Evolutionary conservation across 208 protist genomes (phyloP), one percentile per base, ranked within the genome.

Genomic region (Herpetomonas tarakana): DNA sequence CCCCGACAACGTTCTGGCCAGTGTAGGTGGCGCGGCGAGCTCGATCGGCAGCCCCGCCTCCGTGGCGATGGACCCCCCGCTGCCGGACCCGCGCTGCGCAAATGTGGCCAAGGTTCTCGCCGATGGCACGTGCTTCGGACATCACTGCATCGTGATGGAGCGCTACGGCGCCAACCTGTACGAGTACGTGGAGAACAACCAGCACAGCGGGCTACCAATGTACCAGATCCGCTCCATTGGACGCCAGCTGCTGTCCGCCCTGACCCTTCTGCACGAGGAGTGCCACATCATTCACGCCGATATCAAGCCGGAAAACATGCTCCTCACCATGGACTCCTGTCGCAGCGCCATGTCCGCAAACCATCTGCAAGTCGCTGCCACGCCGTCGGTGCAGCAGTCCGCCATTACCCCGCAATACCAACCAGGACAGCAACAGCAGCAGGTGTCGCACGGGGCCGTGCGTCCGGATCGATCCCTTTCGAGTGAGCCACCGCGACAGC

Each of bases 271-370:
- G 26, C 74, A 93, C 45, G 79, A 94, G 49, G 65, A 87, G 41
- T 91, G 84, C 49, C 74, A 89, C 65, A 93, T 99, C 27, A 96
- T 98, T 52, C 97, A 99, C 76, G 97, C 93, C 62, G 97, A 99
- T 70, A 83, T 99, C 45, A 98, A 98, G 65, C 91, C 91, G 44
- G 93, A 97, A 69, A 98, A 98, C 71, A 81, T 98, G 57, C 72
- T 98, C 52, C 76, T 98, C 11, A 77, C 82, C 2, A 62, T 87
- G 25, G 71, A 88, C 61, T 89, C 74, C 0, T 78, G 79, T 28
- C 62, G 59, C 24, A 65, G 66, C 26, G 56, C 61, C 53, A 30
- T 56, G 12, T 7, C 39, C 18, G 6, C 21, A 1, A 59, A 46
- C 62, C 44, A 49, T 27, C 41, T 51, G 21, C 31, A 59, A 16